These are phyloP conservation scores for Saposhnikovia divaricata DNA, from an alignment of 129 eudicot species.

Conservation along the genomic window DNA sequence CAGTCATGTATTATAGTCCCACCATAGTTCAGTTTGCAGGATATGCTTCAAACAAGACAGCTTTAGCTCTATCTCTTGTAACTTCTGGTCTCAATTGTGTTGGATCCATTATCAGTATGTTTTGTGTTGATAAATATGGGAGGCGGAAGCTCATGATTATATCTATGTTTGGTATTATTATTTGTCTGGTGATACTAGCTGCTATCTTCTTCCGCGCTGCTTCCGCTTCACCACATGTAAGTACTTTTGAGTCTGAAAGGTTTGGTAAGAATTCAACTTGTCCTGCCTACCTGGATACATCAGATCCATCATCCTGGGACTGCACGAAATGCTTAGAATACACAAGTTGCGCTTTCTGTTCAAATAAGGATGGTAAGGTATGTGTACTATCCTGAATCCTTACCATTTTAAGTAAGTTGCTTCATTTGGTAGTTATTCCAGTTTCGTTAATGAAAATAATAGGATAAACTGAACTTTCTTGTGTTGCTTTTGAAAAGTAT, in stretches of 20 bases:
- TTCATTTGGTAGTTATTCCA: not conserved
- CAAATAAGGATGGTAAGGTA: conserved; percentile 12
- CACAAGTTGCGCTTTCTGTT: conserved; percentile 8
- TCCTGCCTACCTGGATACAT: not conserved
- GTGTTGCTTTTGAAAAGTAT: conserved; percentile 19
- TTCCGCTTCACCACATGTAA: conserved; percentile 3
- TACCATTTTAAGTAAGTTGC: not conserved
- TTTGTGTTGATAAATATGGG: conserved; percentile 11
- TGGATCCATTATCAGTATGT: conserved; percentile 12
- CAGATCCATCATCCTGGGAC: conserved; percentile 9
- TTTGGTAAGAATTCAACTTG: conserved; percentile 13
- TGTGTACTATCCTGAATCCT: conserved; percentile 7
- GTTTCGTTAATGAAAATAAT: not conserved
- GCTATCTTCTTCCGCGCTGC: conserved; percentile 8
- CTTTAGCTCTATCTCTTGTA: conserved; percentile 10
- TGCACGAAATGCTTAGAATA: conserved; percentile 10
- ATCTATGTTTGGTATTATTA: conserved; percentile 13
- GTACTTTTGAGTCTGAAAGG: not conserved
- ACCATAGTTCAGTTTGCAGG: conserved; percentile 16
- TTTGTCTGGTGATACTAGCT: conserved; percentile 10
- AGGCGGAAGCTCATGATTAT: conserved; percentile 15
- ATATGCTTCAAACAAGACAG: conserved; percentile 14
- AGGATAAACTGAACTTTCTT: not conserved
- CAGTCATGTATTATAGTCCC: conserved; percentile 17
- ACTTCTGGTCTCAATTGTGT: conserved; percentile 8